These are phyloP conservation scores for Strobilomyces confusus DNA, from an alignment of 768 basidiomycete species.

Conservation along the genomic window DNA sequence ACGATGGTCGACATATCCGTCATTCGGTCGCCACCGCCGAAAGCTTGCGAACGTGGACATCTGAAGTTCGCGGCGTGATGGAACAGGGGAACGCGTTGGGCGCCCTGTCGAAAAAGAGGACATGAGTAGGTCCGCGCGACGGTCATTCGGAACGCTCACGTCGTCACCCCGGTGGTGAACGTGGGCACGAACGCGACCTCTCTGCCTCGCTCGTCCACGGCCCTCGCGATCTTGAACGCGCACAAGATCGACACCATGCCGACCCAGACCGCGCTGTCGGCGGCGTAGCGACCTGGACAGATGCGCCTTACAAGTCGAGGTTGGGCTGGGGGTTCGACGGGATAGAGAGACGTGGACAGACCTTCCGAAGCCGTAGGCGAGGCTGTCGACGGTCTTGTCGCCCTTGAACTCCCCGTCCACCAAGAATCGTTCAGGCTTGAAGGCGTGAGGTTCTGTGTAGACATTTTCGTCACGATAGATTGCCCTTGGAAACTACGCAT, in stretches of 20 bases:
- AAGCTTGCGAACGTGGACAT: no score
- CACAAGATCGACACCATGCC: constrained; percentile 26
- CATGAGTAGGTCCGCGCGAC: neutral
- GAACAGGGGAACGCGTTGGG: no score
- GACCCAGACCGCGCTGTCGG: constrained; percentile 29
- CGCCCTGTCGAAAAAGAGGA: no score
- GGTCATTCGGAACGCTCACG: no score
- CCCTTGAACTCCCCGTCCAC: constrained; percentile 8
- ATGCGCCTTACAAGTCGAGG: neutral
- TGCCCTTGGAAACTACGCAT: constrained; percentile 9
- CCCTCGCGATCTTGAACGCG: constrained; percentile 24
- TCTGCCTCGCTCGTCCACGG: constrained; percentile 22
- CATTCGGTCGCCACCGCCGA: no score
- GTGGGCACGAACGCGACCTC: constrained; percentile 18
- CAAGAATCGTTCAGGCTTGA: constrained; percentile 33
- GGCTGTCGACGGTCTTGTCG: neutral
- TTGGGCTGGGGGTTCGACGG: neutral
- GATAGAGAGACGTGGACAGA: neutral
- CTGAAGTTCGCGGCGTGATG: no score
- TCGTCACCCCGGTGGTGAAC: constrained; percentile 25
- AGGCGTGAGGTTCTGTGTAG: constrained; percentile 20
- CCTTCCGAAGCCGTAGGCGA: constrained; percentile 25
- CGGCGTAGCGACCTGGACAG: constrained; percentile 6
- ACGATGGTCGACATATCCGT: no score
- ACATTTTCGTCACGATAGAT: constrained; percentile 9